These are phyloP conservation scores for Clavulina sp. DNA, from an alignment of 768 basidiomycete genomes.

Conservation along the genomic window DNA sequence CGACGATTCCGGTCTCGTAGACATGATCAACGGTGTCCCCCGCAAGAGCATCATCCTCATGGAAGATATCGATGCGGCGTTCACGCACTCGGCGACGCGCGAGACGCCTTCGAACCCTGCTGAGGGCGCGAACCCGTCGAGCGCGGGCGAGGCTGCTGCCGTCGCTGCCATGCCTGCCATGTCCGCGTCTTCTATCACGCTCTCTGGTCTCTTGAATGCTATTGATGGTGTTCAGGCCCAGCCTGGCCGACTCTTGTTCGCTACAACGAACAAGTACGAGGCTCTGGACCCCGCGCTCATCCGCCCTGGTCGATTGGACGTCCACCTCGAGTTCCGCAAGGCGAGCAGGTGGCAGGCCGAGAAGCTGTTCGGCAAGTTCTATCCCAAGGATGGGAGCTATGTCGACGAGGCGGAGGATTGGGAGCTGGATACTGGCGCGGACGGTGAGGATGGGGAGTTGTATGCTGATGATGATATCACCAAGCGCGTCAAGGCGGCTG, in stretches of 20 bases:
- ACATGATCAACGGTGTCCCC: constrained; percentile 46
- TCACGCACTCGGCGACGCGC: constrained; percentile 28
- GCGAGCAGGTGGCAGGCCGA: constrained; percentile 50
- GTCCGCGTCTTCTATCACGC: constrained; percentile 24
- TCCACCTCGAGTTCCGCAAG: constrained; percentile 61
- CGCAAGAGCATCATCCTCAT: constrained; percentile 57
- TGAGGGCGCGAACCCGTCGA: not conserved
- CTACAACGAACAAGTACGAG: constrained; percentile 58
- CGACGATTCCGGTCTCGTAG: constrained; percentile 41
- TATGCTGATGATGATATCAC: not conserved
- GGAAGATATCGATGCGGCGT: constrained; percentile 74
- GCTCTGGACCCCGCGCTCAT: constrained; percentile 56
- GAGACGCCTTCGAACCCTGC: constrained; percentile 11
- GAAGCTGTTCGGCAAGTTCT: constrained; percentile 53
- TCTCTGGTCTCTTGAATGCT: constrained; percentile 63
- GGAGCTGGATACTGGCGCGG: not conserved
- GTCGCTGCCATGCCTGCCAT: not conserved
- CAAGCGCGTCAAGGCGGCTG: not conserved
- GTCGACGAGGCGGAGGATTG: constrained; percentile 1
- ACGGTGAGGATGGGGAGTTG: not conserved
- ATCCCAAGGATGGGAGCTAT: constrained; percentile 18
- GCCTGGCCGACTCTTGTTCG: constrained; percentile 68
- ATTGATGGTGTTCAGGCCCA: constrained; percentile 64
- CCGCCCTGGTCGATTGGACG: constrained; percentile 65
- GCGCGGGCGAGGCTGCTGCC: not conserved